Conservation (phyloP, 108 stramenopile species). For the Mediolabrus comicus region DNA sequence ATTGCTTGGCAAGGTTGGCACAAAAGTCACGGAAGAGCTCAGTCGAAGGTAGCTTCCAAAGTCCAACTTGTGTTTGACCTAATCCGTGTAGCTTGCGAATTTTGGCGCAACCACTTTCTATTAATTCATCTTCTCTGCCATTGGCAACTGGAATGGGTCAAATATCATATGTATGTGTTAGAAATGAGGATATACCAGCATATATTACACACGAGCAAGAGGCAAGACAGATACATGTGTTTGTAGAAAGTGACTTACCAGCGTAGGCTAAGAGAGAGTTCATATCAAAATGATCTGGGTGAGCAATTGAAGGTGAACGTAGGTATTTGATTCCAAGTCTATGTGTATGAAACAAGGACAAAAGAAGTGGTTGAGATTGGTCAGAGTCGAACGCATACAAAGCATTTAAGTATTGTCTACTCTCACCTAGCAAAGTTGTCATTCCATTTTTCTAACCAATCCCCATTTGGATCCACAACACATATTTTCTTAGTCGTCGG, state of each 20-base stretch:
- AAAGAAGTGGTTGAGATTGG: background rate
- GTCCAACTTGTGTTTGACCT: constrained; percentile 57
- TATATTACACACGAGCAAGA: too few relatives aligned
- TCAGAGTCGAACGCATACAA: too few relatives aligned
- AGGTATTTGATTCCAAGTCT: constrained; percentile 55
- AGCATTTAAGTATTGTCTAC: background rate
- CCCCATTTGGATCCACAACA: constrained; percentile 56
- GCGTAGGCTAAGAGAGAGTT: constrained; percentile 63
- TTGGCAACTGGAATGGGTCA: too few relatives aligned
- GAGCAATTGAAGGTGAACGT: constrained; percentile 70
- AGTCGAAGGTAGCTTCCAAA: constrained; percentile 71
- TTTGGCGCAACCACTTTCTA: constrained; percentile 46
- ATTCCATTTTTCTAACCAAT: constrained; percentile 58
- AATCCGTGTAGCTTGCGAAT: constrained; percentile 40
- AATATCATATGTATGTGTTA: too few relatives aligned
- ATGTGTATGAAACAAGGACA: background rate
- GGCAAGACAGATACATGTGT: too few relatives aligned
- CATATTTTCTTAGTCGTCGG: constrained; percentile 27
- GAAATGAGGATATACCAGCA: too few relatives aligned
- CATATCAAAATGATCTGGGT: constrained; percentile 62
- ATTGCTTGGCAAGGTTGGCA: constrained; percentile 25
- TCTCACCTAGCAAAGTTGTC: constrained; percentile 45
- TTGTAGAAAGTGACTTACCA: too few relatives aligned
- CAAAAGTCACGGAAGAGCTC: constrained; percentile 68
- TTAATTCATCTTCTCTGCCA: constrained; percentile 57